These are phyloP conservation scores for Karstenula rhodostoma DNA, from an alignment of 2,329 filamentous ascomycete genomes.

Conservation along the genomic window DNA sequence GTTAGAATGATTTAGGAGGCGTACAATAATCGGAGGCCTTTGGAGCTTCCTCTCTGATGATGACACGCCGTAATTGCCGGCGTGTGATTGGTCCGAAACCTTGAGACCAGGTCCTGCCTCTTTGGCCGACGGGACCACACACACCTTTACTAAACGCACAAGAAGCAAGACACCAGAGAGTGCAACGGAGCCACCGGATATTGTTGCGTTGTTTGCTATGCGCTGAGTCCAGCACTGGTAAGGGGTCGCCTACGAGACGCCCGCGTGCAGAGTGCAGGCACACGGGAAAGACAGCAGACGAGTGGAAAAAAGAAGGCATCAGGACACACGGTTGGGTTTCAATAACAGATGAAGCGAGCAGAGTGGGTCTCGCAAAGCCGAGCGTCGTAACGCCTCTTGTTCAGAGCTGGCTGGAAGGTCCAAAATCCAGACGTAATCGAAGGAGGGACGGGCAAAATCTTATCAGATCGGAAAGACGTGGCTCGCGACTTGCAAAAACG, in stretches of 20 bases:
- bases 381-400: slow-evolving; percentile 5
- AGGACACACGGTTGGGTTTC: neutral
- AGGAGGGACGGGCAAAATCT: slow-evolving; percentile 1
- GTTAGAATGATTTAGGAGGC: neutral
- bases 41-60: neutral
- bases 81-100: slow-evolving; percentile 1
- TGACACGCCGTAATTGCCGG: neutral
- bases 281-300: neutral
- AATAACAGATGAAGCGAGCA: slow-evolving; percentile 1
- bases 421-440: slow-evolving; percentile 11
- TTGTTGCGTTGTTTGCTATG: neutral
- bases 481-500: neutral
- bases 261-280: neutral
- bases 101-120: no score
- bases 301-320: neutral
- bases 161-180: neutral
- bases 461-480: slow-evolving; percentile 1
- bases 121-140: no score
- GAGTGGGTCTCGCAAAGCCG: slow-evolving; percentile 13
- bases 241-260: slow-evolving; percentile 5
- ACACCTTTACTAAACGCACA: no score
- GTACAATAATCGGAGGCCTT: neutral
- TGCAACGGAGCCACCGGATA: neutral
- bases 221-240: neutral
- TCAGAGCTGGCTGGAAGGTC: slow-evolving; percentile 6